phyloP scores from a whole-genome alignment of 257 asterid genomes.

The Coffea canephora region DNA sequence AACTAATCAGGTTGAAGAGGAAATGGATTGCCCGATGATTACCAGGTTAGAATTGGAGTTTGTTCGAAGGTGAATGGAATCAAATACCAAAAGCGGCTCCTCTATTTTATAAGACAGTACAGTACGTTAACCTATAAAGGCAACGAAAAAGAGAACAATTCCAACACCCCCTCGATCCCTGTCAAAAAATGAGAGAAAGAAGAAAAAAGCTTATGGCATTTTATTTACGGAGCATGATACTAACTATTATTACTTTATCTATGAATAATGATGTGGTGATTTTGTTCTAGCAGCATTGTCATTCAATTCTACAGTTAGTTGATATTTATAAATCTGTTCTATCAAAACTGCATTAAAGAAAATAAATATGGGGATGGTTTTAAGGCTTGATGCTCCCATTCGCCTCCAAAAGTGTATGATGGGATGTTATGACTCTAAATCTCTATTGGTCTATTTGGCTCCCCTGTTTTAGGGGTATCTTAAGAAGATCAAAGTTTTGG shows the following conservation, averaged over 20 bases:
- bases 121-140: background rate
- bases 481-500: too few relatives aligned
- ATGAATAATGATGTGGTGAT: background rate
- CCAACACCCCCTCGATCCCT: background rate
- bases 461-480: too few relatives aligned
- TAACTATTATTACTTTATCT: background rate
- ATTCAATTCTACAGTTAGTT: background rate
- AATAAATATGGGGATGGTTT: background rate
- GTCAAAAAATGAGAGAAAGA: too few relatives aligned
- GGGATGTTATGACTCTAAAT: background rate
- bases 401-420: background rate
- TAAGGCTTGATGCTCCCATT: background rate
- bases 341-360: too few relatives aligned
- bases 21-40: background rate
- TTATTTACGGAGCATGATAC: background rate
- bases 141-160: background rate
- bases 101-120: slow-evolving; percentile 3
- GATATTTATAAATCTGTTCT: too few relatives aligned
- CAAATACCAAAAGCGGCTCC: slow-evolving; percentile 4
- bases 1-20: background rate
- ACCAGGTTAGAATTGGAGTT: background rate
- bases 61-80: background rate
- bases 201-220: too few relatives aligned
- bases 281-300: background rate
- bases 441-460: too few relatives aligned